A percentile compares a stretch with the other conserved stretches of the same genome.
Evolutionary conservation across 768 basidiomycete species (phyloP).

Genomic region (Tricholoma bakamatsutake): DNA sequence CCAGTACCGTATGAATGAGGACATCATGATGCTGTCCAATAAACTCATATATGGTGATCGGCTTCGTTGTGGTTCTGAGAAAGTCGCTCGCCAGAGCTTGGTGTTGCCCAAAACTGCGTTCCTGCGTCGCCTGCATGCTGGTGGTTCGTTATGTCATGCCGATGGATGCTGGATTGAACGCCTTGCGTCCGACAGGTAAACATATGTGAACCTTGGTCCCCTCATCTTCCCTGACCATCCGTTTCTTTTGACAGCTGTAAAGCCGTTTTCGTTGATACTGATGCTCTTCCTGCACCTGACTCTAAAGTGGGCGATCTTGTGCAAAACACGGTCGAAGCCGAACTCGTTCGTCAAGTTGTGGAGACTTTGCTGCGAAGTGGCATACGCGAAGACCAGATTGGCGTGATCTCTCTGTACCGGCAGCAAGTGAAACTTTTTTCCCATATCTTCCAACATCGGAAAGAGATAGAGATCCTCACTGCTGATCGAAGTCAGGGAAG

Average conservation of each 20-base stretch:
- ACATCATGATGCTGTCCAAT: constrained; percentile 92
- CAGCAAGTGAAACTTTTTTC: constrained; percentile 92
- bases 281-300: constrained; percentile 70
- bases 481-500: constrained; percentile 92
- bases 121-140: constrained; percentile 38
- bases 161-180: constrained; percentile 66
- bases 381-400: constrained; percentile 65
- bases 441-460: constrained; percentile 48
- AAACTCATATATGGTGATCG: constrained; percentile 76
- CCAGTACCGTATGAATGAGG: constrained; percentile 96
- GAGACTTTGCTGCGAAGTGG: constrained; percentile 63
- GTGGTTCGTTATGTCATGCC: constrained; percentile 22
- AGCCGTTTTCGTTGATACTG: constrained; percentile 94
- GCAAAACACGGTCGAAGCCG: constrained; percentile 82
- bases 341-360: constrained; percentile 58
- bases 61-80: constrained; percentile 71
- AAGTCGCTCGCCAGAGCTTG: constrained; percentile 57
- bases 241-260: constrained; percentile 50
- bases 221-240: neutral
- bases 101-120: constrained; percentile 42
- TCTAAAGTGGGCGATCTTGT: constrained; percentile 83
- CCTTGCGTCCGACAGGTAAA: constrained; percentile 60
- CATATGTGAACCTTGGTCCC: neutral
- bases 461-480: constrained; percentile 77
- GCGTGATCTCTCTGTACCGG: constrained; percentile 86